Percentiles rank a stretch among this genome's conserved stretches.
These are phyloP conservation scores for Raffaelea deltoideospora DNA, from an alignment of 2,329 filamentous ascomycete species.

Conservation along the genomic window DNA sequence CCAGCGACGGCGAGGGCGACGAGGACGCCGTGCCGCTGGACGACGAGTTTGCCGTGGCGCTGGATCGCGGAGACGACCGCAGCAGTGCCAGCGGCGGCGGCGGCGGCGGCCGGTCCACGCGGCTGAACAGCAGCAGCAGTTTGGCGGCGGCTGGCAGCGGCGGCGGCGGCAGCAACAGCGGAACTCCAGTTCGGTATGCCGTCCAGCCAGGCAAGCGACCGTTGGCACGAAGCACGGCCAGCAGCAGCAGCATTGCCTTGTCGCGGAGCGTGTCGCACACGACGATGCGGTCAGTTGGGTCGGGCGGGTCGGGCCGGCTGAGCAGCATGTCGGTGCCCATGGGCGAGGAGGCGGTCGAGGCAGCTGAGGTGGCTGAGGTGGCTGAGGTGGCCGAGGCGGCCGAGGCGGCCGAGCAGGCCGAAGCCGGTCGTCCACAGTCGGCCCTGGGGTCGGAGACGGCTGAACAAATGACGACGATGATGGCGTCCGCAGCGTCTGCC, in stretches of 20 bases:
- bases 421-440: background rate
- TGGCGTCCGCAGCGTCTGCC: no score
- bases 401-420: conserved; percentile 1
- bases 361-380: conserved; percentile 12
- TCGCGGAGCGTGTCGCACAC: conserved; percentile 43
- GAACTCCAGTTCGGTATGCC: no score
- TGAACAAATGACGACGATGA: conserved; percentile 17
- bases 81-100: conserved; percentile 56
- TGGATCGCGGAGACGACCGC: conserved; percentile 65
- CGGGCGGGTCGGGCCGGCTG: conserved; percentile 13
- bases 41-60: conserved; percentile 76
- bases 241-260: conserved; percentile 9
- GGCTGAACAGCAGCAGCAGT: conserved; percentile 26
- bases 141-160: conserved; percentile 57
- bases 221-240: no score
- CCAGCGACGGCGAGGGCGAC: conserved; percentile 71
- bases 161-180: conserved; percentile 63
- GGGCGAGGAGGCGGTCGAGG: conserved; percentile 33
- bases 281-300: conserved; percentile 31
- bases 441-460: no score
- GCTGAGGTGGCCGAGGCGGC: conserved; percentile 8
- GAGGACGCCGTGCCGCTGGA: conserved; percentile 88
- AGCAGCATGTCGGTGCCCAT: no score
- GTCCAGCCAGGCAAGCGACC: no score
- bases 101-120: no score